Conservation (phyloP, 371 early-diverging fungal species). For the Mortierella sp. region DNA sequence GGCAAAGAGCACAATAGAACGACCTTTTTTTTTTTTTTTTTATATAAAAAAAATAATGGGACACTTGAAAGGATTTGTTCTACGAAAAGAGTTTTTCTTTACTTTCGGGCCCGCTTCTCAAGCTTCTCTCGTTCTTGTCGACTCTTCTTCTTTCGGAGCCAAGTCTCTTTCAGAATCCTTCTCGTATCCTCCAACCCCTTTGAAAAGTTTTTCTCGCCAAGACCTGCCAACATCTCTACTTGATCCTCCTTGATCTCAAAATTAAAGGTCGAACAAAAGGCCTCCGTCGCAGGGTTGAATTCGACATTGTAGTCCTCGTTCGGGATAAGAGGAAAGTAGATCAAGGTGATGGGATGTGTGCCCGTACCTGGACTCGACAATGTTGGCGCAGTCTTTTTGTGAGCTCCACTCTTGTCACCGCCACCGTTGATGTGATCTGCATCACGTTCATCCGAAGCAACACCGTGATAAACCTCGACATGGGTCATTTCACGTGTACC, state of each 20-base stretch:
- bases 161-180: constrained; percentile 55
- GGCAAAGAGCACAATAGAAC: too few species aligned
- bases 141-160: constrained; percentile 58
- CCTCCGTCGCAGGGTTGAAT: constrained; percentile 71
- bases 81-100: too few species aligned
- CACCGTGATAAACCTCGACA: constrained; percentile 51
- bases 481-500: constrained; percentile 42
- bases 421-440: constrained; percentile 19
- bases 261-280: constrained; percentile 75
- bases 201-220: constrained; percentile 60
- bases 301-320: constrained; percentile 62
- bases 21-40: too few species aligned
- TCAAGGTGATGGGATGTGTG: constrained; percentile 59
- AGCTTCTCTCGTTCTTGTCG: constrained; percentile 41
- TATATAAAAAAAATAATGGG: too few species aligned
- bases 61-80: too few species aligned
- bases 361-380: constrained; percentile 39
- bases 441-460: constrained; percentile 44
- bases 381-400: constrained; percentile 17
- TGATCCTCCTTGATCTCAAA: constrained; percentile 70
- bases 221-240: constrained; percentile 61
- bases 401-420: background rate
- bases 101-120: constrained; percentile 8
- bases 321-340: constrained; percentile 71
- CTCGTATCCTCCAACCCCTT: constrained; percentile 59